phyloP scores from a whole-genome alignment of 2,329 filamentous ascomycete species.

The Colletotrichum gloeosporioides region DNA sequence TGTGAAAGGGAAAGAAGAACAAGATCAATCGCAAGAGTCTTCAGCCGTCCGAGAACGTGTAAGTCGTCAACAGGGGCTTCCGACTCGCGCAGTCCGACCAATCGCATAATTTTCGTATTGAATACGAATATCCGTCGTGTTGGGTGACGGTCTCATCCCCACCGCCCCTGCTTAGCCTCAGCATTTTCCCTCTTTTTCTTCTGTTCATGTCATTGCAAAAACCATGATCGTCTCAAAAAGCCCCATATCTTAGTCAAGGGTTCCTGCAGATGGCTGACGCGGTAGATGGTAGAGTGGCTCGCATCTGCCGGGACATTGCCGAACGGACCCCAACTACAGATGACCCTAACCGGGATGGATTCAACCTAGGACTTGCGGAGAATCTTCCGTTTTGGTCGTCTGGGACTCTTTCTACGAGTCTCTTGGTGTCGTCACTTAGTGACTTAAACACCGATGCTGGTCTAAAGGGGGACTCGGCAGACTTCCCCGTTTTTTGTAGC shows the following conservation, averaged over 20 bases:
- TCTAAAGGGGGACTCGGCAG: not conserved
- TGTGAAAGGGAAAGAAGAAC: not conserved
- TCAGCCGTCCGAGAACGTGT: not conserved
- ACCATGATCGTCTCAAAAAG: not conserved
- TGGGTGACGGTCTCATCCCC: not conserved
- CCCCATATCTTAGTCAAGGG: not conserved
- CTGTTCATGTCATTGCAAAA: not conserved
- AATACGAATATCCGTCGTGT: not conserved
- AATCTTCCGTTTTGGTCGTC: rapidly evolving
- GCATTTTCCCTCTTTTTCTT: not conserved
- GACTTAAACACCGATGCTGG: not conserved
- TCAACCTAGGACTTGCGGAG: not conserved
- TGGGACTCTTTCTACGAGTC: not conserved
- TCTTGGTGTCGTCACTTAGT: not conserved
- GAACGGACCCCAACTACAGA: not conserved
- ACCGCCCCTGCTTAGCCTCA: not conserved
- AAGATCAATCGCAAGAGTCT: not conserved
- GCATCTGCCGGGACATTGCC: not conserved
- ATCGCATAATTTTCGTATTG: not conserved
- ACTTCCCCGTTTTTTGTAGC: not conserved
- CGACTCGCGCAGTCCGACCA: not conserved
- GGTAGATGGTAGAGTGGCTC: not conserved
- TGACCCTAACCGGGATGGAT: not conserved
- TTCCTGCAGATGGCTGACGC: not conserved
- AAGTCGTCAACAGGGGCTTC: not conserved